Conservation (phyloP, 2,329 filamentous ascomycete genomes). For the Hypoxylon sp. region DNA sequence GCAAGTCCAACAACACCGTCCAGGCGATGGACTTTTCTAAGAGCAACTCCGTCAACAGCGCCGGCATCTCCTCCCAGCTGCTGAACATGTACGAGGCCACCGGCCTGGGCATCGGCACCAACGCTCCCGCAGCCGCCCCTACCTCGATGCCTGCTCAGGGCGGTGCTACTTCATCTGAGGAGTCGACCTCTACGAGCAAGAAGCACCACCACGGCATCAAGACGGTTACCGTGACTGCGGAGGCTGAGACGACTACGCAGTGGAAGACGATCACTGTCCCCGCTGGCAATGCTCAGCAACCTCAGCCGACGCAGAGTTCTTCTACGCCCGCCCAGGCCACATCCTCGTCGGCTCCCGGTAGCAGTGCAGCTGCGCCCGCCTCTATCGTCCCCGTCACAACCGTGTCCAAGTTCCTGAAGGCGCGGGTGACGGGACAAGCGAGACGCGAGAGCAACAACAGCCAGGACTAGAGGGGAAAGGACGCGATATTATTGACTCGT, state of each 20-base stretch:
- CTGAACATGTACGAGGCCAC: conserved; percentile 50
- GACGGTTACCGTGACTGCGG: conserved; percentile 53
- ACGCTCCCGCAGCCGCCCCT: conserved; percentile 36
- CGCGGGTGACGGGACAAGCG: conserved; percentile 39
- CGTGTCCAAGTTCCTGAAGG: conserved; percentile 41
- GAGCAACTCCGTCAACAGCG: conserved; percentile 39
- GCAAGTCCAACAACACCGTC: conserved; percentile 46
- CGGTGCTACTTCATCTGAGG: conserved; percentile 16
- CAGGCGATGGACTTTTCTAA: conserved; percentile 50
- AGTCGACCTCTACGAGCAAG: conserved; percentile 17
- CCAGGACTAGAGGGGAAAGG: conserved; percentile 1
- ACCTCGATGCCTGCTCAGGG: conserved; percentile 29
- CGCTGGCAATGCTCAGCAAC: conserved; percentile 5
- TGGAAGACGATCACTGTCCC: conserved; percentile 49
- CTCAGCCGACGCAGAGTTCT: conserved; percentile 1
- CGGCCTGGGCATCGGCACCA: conserved; percentile 43
- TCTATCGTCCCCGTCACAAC: conserved; percentile 33
- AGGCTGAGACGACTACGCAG: conserved; percentile 50
- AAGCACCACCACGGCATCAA: conserved; percentile 45
- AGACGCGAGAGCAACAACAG: conserved; percentile 27
- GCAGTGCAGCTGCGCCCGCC: conserved; percentile 25
- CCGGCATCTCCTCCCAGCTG: conserved; percentile 55
- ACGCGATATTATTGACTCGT: neutral
- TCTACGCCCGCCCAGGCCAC: conserved; percentile 14
- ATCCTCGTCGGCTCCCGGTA: neutral